Conservation (phyloP, 2,329 filamentous ascomycete species). For the Alternaria brassicicola region DNA sequence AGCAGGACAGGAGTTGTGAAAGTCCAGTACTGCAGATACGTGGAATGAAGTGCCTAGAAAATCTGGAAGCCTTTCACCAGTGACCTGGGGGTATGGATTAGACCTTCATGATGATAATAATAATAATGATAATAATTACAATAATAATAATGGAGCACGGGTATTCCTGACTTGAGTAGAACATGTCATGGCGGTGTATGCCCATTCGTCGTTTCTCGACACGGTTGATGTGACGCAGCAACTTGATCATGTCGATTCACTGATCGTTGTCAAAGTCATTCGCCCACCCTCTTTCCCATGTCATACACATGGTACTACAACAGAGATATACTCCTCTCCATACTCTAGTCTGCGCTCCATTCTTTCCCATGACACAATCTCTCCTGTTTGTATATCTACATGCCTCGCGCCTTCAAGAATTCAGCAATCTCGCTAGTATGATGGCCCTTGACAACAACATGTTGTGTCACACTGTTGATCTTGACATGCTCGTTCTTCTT, state of each 20-base stretch:
- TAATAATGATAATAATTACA: not conserved
- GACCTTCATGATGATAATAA: not conserved
- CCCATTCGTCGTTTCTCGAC: not conserved
- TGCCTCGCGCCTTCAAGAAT: slow-evolving; percentile 26
- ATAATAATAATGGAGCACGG: not conserved
- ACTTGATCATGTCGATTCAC: not conserved
- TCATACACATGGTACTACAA: not conserved
- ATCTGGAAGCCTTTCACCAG: not conserved
- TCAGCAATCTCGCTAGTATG: slow-evolving; percentile 12
- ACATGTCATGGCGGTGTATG: not conserved
- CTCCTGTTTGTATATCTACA: slow-evolving; percentile 9
- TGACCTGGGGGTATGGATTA: not conserved
- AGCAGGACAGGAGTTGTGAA: not conserved
- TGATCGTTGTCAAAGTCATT: not conserved
- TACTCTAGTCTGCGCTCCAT: not conserved
- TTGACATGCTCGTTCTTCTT: slow-evolving; percentile 62
- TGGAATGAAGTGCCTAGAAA: not conserved
- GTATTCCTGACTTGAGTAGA: not conserved
- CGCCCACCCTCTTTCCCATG: not conserved
- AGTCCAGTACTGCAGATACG: not conserved
- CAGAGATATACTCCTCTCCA: not conserved
- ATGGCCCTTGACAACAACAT: slow-evolving; percentile 61
- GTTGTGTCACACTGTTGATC: slow-evolving; percentile 68
- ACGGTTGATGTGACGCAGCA: not conserved
- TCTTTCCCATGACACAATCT: not conserved